Percentiles rank a stretch among this genome's conserved stretches.
Evolutionary conservation across 2,329 filamentous ascomycete genomes (phyloP).

Genomic region (Huntiella bhutanensis): DNA sequence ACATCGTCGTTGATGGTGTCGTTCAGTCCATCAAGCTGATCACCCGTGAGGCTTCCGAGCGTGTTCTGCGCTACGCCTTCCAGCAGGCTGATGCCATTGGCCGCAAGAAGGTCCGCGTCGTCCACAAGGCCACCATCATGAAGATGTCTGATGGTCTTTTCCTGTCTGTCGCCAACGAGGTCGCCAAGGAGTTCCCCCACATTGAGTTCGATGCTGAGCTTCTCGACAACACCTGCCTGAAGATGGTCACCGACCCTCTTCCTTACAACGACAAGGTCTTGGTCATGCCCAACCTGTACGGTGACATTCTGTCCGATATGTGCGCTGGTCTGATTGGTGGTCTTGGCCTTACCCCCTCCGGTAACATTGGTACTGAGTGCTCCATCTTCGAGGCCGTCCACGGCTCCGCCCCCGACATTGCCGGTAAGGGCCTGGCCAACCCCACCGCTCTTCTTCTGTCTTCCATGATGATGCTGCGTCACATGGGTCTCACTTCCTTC

Average conservation of each 20-base stretch:
- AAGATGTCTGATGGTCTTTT: slow-evolving; percentile 99
- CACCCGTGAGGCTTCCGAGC: slow-evolving; percentile 82
- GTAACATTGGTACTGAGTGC: slow-evolving; percentile 98
- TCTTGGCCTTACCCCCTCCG: slow-evolving; percentile 88
- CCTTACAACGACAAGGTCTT: slow-evolving; percentile 99
- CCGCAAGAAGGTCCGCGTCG: slow-evolving; percentile 85
- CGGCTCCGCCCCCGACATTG: slow-evolving; percentile 91
- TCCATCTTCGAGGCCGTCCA: slow-evolving; percentile 99
- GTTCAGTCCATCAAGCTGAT: slow-evolving; percentile 99
- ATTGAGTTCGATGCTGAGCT: slow-evolving; percentile 97
- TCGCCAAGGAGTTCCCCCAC: slow-evolving; percentile 86
- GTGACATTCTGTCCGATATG: slow-evolving; percentile 98
- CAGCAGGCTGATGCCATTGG: slow-evolving; percentile 89
- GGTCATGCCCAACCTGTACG: slow-evolving; percentile 96
- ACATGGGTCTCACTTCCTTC: slow-evolving; percentile 80
- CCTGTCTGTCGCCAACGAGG: slow-evolving; percentile 65
- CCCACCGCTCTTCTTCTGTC: slow-evolving; percentile 86
- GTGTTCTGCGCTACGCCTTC: slow-evolving; percentile 93
- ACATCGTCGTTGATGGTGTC: slow-evolving; percentile 91
- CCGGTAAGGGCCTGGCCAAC: slow-evolving; percentile 89
- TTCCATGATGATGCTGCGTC: slow-evolving; percentile 98
- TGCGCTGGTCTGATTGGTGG: slow-evolving; percentile 96
- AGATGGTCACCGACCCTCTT: slow-evolving; percentile 89
- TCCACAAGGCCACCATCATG: slow-evolving; percentile 99
- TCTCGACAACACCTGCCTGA: slow-evolving; percentile 97